Evolutionary conservation across 164 flowering plant species (phyloP).

Genomic region (Protea cynaroides): DNA sequence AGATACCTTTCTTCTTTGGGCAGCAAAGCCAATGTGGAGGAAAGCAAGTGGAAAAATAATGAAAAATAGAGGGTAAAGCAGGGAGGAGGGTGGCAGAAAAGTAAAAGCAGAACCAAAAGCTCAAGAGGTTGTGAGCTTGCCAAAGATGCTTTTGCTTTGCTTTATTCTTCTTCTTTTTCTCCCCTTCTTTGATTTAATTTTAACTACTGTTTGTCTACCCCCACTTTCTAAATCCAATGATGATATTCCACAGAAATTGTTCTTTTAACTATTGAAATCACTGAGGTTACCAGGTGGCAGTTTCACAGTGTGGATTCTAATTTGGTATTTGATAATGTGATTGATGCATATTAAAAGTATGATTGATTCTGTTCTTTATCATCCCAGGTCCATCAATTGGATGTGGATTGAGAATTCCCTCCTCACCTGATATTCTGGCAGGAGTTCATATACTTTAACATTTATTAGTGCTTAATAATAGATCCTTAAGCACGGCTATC

Average conservation of each 20-base stretch:
- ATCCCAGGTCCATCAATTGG: too few relatives aligned
- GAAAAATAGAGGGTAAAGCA: not conserved
- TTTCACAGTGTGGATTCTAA: too few relatives aligned
- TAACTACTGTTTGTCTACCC: not conserved
- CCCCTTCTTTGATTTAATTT: not conserved
- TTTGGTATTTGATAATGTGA: too few relatives aligned
- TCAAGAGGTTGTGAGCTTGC: constrained; percentile 10
- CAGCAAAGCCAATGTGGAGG: constrained; percentile 18
- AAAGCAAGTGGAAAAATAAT: constrained; percentile 1
- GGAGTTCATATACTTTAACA: too few relatives aligned
- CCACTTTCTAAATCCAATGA: not conserved
- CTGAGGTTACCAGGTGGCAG: too few relatives aligned
- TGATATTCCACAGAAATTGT: not conserved
- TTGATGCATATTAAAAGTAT: too few relatives aligned
- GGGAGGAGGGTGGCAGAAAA: constrained; percentile 1
- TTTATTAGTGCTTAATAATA: too few relatives aligned
- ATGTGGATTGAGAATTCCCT: too few relatives aligned
- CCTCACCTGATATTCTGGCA: too few relatives aligned
- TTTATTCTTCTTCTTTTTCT: not conserved
- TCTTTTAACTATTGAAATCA: too few relatives aligned
- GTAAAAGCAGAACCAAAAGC: constrained; percentile 14
- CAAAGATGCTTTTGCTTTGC: constrained; percentile 13
- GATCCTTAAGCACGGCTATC: too few relatives aligned
- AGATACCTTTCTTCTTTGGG: constrained; percentile 23
- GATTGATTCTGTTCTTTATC: too few relatives aligned